A percentile compares a stretch with the other conserved stretches of the same genome.
Conservation (phyloP, 2,329 filamentous ascomycete species). For the Ciborinia camelliae region DNA sequence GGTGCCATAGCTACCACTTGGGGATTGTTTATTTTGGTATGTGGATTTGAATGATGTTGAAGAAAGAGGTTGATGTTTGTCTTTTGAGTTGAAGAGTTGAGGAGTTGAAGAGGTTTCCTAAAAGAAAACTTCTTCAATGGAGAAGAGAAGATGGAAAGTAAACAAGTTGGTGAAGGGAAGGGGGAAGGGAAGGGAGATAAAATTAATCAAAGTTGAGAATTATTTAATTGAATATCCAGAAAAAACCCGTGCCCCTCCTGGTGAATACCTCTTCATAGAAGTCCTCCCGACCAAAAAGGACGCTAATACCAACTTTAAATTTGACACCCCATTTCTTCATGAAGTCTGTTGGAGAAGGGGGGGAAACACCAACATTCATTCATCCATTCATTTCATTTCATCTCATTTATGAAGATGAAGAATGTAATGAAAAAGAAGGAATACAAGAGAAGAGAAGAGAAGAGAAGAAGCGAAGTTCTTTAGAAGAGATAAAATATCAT, state of each 20-base stretch:
- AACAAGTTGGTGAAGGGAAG: no score
- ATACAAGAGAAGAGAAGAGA: not conserved
- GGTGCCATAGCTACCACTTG: not conserved
- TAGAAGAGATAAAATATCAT: constrained; percentile 6
- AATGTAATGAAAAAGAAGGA: not conserved
- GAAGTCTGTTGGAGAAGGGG: constrained; percentile 4
- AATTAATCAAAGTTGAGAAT: no score
- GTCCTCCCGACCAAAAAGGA: not conserved
- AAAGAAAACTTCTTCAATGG: not conserved
- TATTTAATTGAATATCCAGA: not conserved
- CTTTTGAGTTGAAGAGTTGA: no score
- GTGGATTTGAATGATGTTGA: not conserved
- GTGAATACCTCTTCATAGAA: constrained; percentile 1
- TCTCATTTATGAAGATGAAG: no score
- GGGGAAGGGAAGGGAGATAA: not conserved
- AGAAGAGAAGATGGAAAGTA: not conserved
- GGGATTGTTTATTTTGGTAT: not conserved
- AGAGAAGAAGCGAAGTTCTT: not conserved
- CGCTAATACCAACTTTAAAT: constrained; percentile 18
- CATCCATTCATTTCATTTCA: no score
- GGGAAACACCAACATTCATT: constrained; percentile 16
- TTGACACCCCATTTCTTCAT: constrained; percentile 16
- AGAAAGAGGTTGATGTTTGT: not conserved
- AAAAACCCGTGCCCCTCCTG: not conserved
- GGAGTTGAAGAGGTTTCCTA: not conserved